Evolutionary conservation across 495 filamentous ascomycete species (phyloP), one percentile per base, ranked within the genome.

Genomic region (Penicillium desertorum): DNA sequence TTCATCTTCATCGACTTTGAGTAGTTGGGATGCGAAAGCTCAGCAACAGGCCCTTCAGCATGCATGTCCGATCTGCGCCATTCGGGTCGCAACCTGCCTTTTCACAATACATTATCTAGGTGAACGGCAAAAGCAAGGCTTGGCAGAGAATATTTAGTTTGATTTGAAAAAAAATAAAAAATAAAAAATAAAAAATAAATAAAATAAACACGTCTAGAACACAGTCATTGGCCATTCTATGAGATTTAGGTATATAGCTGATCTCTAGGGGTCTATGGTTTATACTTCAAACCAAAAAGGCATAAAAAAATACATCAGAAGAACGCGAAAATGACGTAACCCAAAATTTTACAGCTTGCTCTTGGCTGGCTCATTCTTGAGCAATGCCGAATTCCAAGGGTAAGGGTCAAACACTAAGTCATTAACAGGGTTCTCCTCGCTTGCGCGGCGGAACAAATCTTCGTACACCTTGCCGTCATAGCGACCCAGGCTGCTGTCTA

Each of bases 391-490:
- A 39, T 79, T 84, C 65, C 84, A 81, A 29, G 86, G 85, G 61
- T 88, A 88, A 8, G 86, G 86, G 68, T 89, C 85, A 51, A 88
- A 79, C 11, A 81, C 81, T 54, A 88, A 68, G 30, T 79, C 78
- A 63, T 89, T 89, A 50, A 88, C 72, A 27, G 85, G 86, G 69
- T 89, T 89, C 68, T 86, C 70, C 71, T 86, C 76, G 61, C 78
- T 83, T 11, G 86, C 86, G 23, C 86, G 69, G 49, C 82, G 69
- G 73, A 88, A 88, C 68, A 89, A 75, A 68, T 88, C 86, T 58
- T 85, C 83, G 60, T 88, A 89, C 25, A 88, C 85, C 59, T 85
- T 79, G 22, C 86, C 86, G 62, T 89, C 86, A 29, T 78, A 79
- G 9, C 85, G 73, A 16, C 86, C 86, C 32, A 89, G 70, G 62